These are phyloP conservation scores for Fraxinus greggii DNA, from an alignment of 305 asterid genomes.

Conservation along the genomic window DNA sequence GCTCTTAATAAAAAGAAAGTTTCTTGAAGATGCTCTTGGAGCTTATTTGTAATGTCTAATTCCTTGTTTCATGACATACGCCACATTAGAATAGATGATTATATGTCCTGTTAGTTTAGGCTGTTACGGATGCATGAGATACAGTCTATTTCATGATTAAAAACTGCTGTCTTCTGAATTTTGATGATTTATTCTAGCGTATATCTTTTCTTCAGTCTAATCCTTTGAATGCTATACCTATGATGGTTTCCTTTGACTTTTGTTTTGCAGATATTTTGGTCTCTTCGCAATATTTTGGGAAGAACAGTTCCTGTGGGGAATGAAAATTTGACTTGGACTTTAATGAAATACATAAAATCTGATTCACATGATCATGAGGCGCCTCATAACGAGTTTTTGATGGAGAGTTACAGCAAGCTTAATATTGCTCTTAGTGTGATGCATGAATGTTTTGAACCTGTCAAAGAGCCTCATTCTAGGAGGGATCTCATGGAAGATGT, in stretches of 20 bases:
- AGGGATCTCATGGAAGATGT: slow-evolving; percentile 77
- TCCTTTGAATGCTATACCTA: neutral
- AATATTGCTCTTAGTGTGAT: slow-evolving; percentile 71
- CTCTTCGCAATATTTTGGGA: slow-evolving; percentile 52
- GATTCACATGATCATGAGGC: slow-evolving; percentile 31
- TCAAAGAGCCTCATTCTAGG: slow-evolving; percentile 56
- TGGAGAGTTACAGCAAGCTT: slow-evolving; percentile 62
- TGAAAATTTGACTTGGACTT: slow-evolving; percentile 69
- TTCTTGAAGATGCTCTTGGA: neutral
- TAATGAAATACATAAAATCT: slow-evolving; percentile 48
- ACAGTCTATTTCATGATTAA: slow-evolving; percentile 2
- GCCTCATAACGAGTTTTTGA: slow-evolving; percentile 34
- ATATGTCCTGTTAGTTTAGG: slow-evolving; percentile 3
- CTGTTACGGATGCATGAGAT: neutral
- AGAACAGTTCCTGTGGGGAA: slow-evolving; percentile 53
- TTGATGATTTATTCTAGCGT: neutral
- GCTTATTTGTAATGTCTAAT: slow-evolving; percentile 6
- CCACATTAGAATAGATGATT: neutral
- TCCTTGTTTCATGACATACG: neutral
- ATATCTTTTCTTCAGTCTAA: neutral
- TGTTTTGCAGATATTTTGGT: slow-evolving; percentile 60
- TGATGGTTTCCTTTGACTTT: slow-evolving; percentile 3
- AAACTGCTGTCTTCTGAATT: neutral
- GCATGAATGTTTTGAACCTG: slow-evolving; percentile 86
- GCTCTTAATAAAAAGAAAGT: neutral